Evolutionary conservation across 2,329 filamentous ascomycete species (phyloP), one percentile per base, ranked within the genome.

Genomic region (Akanthomyces lecanii): DNA sequence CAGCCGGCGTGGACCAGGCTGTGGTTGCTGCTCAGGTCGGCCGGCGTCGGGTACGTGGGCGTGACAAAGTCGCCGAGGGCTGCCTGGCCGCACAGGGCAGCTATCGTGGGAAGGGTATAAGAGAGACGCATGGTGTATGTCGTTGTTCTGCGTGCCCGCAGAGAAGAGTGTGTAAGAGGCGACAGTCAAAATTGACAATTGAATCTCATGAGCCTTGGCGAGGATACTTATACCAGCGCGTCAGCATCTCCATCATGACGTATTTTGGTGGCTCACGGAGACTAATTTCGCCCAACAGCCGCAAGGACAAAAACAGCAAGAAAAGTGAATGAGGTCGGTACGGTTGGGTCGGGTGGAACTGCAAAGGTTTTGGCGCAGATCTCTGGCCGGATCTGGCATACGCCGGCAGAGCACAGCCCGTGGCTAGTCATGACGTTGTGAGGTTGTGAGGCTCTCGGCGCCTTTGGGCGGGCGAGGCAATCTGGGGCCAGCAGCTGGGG

Each of bases 21-120:
- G 33, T 51, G 36, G 11, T 59, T 59, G 45, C 56, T 59, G 47
- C 56, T 59, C 45, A 59, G 47, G 23, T 59, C 56, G 11, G 30
- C 56, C 12, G 56, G 56, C 45, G 56, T 59, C 25, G 56, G 56
- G 33, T 59, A 59, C 3, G 56, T 59, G 3, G 56, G 45, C 30
- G 56, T 51, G 21, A 36, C 18, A 18, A 59, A 59, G 56, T 59
- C 56, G 21, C 28, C 56, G 18, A 59, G 16, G 21, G 56, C 33
- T 21, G 25, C 45, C 5, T 14, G n/a, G 36, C 11, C 16, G 23
- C 12, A 33, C 21, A 51, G 10, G 28, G 56, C 56, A 28, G 23
- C 21, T 21, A 51, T 59, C 7, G 16, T 16, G 38, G 44, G 11
- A 25, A 48, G 44, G 1, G 45, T 18, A 21, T 51, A 30, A 1